phyloP scores from a whole-genome alignment of 495 filamentous ascomycete genomes.

The Copromyces sp. region DNA sequence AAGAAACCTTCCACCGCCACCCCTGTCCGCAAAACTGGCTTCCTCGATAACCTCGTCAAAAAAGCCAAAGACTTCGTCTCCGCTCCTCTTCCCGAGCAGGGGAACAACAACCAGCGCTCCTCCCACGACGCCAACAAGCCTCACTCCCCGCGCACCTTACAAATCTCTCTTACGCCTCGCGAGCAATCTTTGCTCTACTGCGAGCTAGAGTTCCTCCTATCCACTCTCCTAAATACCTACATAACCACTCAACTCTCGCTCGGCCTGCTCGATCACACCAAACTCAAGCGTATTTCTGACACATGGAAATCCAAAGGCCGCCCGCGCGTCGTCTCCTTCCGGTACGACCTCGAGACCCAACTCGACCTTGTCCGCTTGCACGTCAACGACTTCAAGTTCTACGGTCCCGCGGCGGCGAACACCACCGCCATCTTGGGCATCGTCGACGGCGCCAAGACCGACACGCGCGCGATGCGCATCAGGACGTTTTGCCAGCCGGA shows the following conservation, averaged over 20 bases:
- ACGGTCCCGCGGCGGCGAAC: constrained; percentile 21
- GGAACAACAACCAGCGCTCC: constrained; percentile 15
- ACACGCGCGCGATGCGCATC: constrained; percentile 30
- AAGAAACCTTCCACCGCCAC: constrained; percentile 7
- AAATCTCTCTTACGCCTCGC: constrained; percentile 31
- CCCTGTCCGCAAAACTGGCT: constrained; percentile 14
- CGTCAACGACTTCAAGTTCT: constrained; percentile 34
- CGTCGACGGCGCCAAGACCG: constrained; percentile 29
- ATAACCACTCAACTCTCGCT: constrained; percentile 27
- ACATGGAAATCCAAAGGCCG: constrained; percentile 32
- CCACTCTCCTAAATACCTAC: constrained; percentile 27
- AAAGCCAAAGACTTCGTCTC: constrained; percentile 36
- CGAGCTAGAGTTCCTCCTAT: constrained; percentile 32
- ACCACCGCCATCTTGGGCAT: constrained; percentile 19
- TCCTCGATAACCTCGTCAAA: constrained; percentile 30
- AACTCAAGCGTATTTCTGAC: constrained; percentile 27
- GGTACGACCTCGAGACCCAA: constrained; percentile 41
- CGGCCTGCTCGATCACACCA: constrained; percentile 27
- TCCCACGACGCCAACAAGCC: constrained; percentile 15
- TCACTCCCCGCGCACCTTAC: constrained; percentile 8
- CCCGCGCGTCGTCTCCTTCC: constrained; percentile 33
- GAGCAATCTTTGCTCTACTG: constrained; percentile 38
- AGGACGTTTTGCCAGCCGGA: constrained; percentile 39
- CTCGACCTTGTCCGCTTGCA: constrained; percentile 32
- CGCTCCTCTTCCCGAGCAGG: constrained; percentile 7